Percentiles rank a stretch among this genome's conserved stretches.
phyloP scores from a whole-genome alignment of 129 eudicot genomes.

The Helianthus annuus region HanXRQr2.0-SUNRISE NC_035437.2:175049786-175050285 shows the following conservation, averaged over 20 bases:
- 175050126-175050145: slow-evolving; percentile 78
- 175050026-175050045: slow-evolving; percentile 78
- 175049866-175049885: slow-evolving; percentile 98
- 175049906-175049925: too few species aligned
- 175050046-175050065: slow-evolving; percentile 92
- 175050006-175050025: slow-evolving; percentile 8
- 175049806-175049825: slow-evolving; percentile 64
- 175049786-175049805: slow-evolving; percentile 1
- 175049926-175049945: too few species aligned
- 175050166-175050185: not conserved
- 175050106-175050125: slow-evolving; percentile 59
- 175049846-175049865: slow-evolving; percentile 74
- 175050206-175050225: slow-evolving; percentile 10
- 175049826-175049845: slow-evolving; percentile 52
- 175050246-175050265: slow-evolving; percentile 96
- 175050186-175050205: not conserved
- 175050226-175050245: slow-evolving; percentile 90
- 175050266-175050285: slow-evolving; percentile 97
- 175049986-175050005: slow-evolving; percentile 4
- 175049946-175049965: not conserved
- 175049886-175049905: not conserved
- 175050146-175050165: slow-evolving; percentile 25
- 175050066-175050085: slow-evolving; percentile 77
- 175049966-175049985: not conserved
- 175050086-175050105: slow-evolving; percentile 83